Evolutionary conservation across 768 basidiomycete species (phyloP), one percentile per base, ranked within the genome.

Genomic region (Tylopilus subfusipes): DNA sequence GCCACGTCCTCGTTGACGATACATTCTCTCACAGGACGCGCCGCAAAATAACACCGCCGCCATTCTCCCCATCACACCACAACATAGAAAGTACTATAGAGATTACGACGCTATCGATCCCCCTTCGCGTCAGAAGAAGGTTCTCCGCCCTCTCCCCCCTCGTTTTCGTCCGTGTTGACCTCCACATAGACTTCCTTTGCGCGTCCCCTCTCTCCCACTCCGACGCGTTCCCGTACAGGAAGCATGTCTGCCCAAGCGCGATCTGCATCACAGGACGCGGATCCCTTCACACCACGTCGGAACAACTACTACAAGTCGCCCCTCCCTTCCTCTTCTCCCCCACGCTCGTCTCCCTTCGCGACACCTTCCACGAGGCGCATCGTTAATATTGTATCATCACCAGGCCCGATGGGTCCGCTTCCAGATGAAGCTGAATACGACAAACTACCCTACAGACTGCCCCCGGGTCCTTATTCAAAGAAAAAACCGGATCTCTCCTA

Each of bases 401-500:
- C 89, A 5, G 88, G 86, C 1, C 87, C 86, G 7, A 87, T 88
- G 84, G 80, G 77, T 1, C 81, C 83, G 19, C 74, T 75, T 43
- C 85, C 85, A 13, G 72, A 77, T 34, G 84, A 87, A 66, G 82
- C 82, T 21, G 84, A 85, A 49, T 84, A 85, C 40, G 83, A 83
- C 46, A 76, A 75, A 24, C 73, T 88, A 40, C 90, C 90, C 4
- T 92, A 86, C 67, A 82, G 69, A 50, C 79, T 97, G 1, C 95
- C 95, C 1, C 81, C 86, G 4, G 92, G 93, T 25, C 92, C 93
- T 2, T 92, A 94, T 66, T 84, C 87, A 13, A 73, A 75, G 34
- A 78, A 78, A 50, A 92, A 94, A 67, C 97, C 97, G 0, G 83
- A 88, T 45, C 82, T 84, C 36, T 94, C 94, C 2, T 98, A 98